phyloP scores from a whole-genome alignment of 352 stramenopile genomes.

The Globisporangium carolinianum region DNA sequence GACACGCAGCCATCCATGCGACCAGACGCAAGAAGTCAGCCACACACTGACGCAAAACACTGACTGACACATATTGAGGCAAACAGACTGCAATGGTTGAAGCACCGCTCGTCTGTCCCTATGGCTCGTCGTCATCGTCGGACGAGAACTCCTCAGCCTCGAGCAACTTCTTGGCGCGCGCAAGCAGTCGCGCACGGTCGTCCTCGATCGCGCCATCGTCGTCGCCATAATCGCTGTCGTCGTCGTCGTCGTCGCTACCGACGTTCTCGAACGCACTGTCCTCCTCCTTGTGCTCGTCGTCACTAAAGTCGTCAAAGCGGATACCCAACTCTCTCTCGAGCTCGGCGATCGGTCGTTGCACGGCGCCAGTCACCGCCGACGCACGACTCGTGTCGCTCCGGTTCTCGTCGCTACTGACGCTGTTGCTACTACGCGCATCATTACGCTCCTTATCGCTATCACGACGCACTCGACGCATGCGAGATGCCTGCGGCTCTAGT shows the following conservation, averaged over 20 bases:
- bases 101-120: not conserved
- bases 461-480: no score
- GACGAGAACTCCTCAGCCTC: conserved; percentile 40
- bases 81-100: no score
- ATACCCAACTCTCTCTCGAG: conserved; percentile 64
- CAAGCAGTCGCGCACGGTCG: conserved; percentile 33
- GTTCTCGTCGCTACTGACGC: conserved; percentile 11
- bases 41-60: no score
- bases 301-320: conserved; percentile 51
- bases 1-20: no score
- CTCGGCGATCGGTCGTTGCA: conserved; percentile 66
- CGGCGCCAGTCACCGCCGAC: not conserved
- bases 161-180: conserved; percentile 42
- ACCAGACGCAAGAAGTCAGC: no score
- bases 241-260: conserved; percentile 24
- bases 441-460: not conserved
- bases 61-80: no score
- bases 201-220: conserved; percentile 42
- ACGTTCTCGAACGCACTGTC: conserved; percentile 13
- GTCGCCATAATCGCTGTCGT: conserved; percentile 17
- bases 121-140: conserved; percentile 17
- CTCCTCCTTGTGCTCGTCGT: conserved; percentile 43
- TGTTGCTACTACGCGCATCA: not conserved
- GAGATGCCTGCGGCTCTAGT: no score
- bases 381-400: conserved; percentile 16